Evolutionary conservation across 176 grass and related monocot species (phyloP).

Genomic region (Guadua angustifolia): DNA sequence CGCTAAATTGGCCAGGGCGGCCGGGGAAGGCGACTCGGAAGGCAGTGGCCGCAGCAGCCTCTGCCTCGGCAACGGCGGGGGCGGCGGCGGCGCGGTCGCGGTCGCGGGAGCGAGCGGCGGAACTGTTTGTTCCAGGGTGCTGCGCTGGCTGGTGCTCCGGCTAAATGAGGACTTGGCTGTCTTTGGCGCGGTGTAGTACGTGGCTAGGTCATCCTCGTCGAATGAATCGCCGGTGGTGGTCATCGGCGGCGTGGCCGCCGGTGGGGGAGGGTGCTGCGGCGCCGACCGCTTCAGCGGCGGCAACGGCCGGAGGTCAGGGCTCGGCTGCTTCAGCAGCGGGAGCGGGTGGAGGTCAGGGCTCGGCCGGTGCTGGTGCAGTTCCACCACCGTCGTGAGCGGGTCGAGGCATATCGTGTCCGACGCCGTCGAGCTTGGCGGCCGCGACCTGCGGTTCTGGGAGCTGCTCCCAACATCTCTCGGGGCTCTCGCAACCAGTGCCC

Average conservation of each 20-base stretch:
- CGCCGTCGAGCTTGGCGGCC: conserved; percentile 53
- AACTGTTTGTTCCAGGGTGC: conserved; percentile 39
- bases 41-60: conserved; percentile 57
- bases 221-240: conserved; percentile 46
- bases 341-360: conserved; percentile 75
- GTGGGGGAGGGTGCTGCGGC: not conserved
- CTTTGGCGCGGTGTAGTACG: conserved; percentile 59
- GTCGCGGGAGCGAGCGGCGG: conserved; percentile 3
- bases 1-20: conserved; percentile 36
- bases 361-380: conserved; percentile 35
- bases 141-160: conserved; percentile 68
- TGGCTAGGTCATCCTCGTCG: conserved; percentile 54
- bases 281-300: conserved; percentile 48
- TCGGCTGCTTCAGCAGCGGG: conserved; percentile 46
- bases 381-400: conserved; percentile 47
- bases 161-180: conserved; percentile 53
- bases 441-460: conserved; percentile 47
- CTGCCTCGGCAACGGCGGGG: conserved; percentile 50
- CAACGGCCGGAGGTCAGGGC: conserved; percentile 72
- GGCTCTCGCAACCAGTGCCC: conserved; percentile 14
- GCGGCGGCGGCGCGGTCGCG: not conserved
- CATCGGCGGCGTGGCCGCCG: conserved; percentile 41
- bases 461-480: conserved; percentile 51
- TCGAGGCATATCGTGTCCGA: conserved; percentile 59
- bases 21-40: conserved; percentile 41